Percentiles rank a stretch among this genome's conserved stretches.
Evolutionary conservation across 257 asterid genomes (phyloP).

Genomic region (Solanum neorickii): DNA sequence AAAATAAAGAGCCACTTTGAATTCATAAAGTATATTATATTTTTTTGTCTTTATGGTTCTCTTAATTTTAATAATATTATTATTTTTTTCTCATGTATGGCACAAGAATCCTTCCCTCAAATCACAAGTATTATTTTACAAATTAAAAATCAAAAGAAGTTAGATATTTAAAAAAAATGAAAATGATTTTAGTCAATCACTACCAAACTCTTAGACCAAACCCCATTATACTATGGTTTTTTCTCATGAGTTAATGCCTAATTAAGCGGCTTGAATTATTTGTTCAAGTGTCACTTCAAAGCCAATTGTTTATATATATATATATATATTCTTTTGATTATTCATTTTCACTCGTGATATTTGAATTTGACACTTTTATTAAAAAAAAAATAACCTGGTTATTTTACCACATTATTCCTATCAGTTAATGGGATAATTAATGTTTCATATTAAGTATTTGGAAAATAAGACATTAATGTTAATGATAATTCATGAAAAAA

Average conservation of each 20-base stretch:
- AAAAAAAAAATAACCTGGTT: too few relatives aligned
- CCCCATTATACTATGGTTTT: neutral
- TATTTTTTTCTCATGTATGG: neutral
- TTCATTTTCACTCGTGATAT: neutral
- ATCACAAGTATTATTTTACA: neutral
- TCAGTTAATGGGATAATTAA: too few relatives aligned
- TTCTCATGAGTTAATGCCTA: neutral
- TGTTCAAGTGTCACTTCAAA: neutral
- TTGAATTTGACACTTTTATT: neutral
- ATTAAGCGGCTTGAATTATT: neutral
- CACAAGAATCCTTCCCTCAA: neutral
- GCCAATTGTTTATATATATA: neutral
- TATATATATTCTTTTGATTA: neutral
- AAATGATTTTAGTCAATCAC: neutral
- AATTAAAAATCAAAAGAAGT: neutral
- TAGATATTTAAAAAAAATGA: neutral
- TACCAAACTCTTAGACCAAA: constrained; percentile 1
- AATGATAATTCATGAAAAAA: neutral
- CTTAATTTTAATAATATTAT: neutral
- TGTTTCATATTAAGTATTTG: too few relatives aligned
- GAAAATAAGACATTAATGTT: too few relatives aligned
- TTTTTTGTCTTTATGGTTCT: neutral
- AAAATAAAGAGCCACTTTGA: neutral
- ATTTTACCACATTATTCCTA: too few relatives aligned
- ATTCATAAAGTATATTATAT: neutral